A percentile compares a stretch with the other conserved stretches of the same genome.
phyloP scores from a whole-genome alignment of 345 rosid species.

The Streptanthus diversifolius region DNA sequence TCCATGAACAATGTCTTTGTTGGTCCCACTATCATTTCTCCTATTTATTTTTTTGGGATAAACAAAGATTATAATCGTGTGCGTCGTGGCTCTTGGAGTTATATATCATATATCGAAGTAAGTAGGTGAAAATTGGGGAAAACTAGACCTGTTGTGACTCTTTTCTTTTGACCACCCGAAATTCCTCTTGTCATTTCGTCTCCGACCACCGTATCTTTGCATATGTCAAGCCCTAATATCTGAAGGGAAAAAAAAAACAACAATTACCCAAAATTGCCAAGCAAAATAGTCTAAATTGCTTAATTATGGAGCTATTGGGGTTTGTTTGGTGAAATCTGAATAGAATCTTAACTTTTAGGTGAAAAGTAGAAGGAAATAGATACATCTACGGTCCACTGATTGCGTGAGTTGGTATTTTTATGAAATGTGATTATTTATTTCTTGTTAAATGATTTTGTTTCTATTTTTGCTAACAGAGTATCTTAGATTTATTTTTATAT shows the following conservation, averaged over 20 bases:
- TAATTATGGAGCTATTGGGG: slow-evolving; percentile 5
- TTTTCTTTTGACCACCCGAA: slow-evolving; percentile 85
- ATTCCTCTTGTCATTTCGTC: slow-evolving; percentile 79
- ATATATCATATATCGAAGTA: neutral
- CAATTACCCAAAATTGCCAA: neutral
- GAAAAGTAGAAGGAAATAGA: slow-evolving; percentile 1
- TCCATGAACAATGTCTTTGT: slow-evolving; percentile 89
- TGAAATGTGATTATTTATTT: neutral
- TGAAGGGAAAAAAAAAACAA: slow-evolving; percentile 2
- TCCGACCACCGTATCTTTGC: slow-evolving; percentile 80
- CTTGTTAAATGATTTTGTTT: neutral
- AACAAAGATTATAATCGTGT: neutral
- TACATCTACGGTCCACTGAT: slow-evolving; percentile 15
- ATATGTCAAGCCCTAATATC: slow-evolving; percentile 83
- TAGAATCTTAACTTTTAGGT: slow-evolving; percentile 9
- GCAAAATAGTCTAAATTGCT: neutral
- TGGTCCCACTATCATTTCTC: slow-evolving; percentile 98
- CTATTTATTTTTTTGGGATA: slow-evolving; percentile 30
- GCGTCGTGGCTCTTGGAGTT: neutral
- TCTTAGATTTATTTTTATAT: neutral
- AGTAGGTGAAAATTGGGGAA: neutral
- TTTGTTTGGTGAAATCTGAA: neutral
- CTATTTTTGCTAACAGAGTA: neutral
- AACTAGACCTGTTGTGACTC: slow-evolving; percentile 82
- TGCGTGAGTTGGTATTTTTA: neutral